Evolutionary conservation across 441 rosid species (phyloP), one percentile per base, ranked within the genome.

Genomic region (Biscutella laevigata): DNA sequence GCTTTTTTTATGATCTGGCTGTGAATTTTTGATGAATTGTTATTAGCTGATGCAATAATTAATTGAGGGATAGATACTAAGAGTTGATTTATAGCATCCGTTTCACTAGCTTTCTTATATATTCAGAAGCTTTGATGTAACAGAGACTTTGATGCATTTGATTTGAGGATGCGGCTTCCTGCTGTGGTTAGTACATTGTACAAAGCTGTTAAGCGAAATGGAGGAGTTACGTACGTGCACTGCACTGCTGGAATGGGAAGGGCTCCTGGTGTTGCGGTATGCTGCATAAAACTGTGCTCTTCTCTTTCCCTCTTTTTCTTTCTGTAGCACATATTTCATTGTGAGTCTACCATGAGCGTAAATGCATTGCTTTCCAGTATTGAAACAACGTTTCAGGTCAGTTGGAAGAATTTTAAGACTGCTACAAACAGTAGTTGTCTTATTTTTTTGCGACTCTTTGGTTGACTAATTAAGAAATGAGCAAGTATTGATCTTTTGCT

Each of bases 181-280:
- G 89, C 86, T 5, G 94, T 91, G 17, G 64, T 17, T 17, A 17
- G 98, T 71, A 73, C 60, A 62, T 70, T 88, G 8, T 59, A 69
- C 77, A 80, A 75, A 67, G 88, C 95, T 33, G 70, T 82, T n/a
- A 77, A 80, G 22, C 70, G 42, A 62, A 88, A 85, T 77, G 96
- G 89, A 53, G 96, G 96, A 40, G 86, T 88, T 33, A 69, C 96
- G 3, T 91, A 91, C 59, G 57, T 91, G 37, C 98, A 91, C 77
- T 91, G 98, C 70, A 91, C 98, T 29, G 98, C 98, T 50, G 96
- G 98, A 50, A 71, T 91, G 24, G 98, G 98, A 75, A 75, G 98
- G 73, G 98, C 98, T 60, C 96, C 98, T 67, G 94, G 84, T 59
- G 80, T 68, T 68, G 87, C 85, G 76, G 98, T 88, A 85, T 72